Evolutionary conservation across 2,329 filamentous ascomycete species (phyloP).

Genomic region (Myotisia sp.): DNA sequence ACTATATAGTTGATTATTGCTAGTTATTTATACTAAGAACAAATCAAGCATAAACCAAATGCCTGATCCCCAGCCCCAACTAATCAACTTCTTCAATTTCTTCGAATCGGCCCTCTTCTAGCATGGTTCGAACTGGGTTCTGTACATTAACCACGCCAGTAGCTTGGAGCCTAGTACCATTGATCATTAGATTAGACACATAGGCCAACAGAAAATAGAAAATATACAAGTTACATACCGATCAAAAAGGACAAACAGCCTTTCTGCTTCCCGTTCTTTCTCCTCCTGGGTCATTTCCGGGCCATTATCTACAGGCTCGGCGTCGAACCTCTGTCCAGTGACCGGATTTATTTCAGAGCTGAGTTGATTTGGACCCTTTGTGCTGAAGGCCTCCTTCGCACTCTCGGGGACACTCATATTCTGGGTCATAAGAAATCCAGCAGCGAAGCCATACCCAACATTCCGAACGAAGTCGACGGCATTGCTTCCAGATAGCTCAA

Average conservation of each 20-base stretch:
- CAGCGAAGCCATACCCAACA: constrained; percentile 86
- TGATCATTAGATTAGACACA: background rate
- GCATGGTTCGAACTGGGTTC: constrained; percentile 61
- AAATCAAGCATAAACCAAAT: too few species aligned
- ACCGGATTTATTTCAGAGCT: constrained; percentile 56
- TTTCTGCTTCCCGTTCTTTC: constrained; percentile 82
- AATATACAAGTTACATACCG: constrained; percentile 37
- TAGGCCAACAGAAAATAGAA: background rate
- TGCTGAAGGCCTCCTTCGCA: constrained; percentile 42
- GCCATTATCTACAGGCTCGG: constrained; percentile 44
- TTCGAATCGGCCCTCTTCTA: constrained; percentile 55
- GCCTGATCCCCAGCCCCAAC: too few species aligned
- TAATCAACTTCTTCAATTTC: constrained; percentile 53
- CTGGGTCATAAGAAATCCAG: constrained; percentile 74
- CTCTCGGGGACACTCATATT: constrained; percentile 63
- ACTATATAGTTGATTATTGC: too few species aligned
- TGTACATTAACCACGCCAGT: constrained; percentile 65
- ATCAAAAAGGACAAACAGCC: constrained; percentile 81
- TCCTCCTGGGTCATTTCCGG: constrained; percentile 80
- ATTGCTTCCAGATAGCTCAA: constrained; percentile 72
- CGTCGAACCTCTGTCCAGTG: constrained; percentile 67
- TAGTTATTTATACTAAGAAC: too few species aligned
- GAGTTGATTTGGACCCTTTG: constrained; percentile 20
- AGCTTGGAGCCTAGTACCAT: constrained; percentile 45
- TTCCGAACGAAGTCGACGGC: constrained; percentile 71